Conservation (phyloP, 2,329 filamentous ascomycete genomes). For the Diaporthe vexans region DNA sequence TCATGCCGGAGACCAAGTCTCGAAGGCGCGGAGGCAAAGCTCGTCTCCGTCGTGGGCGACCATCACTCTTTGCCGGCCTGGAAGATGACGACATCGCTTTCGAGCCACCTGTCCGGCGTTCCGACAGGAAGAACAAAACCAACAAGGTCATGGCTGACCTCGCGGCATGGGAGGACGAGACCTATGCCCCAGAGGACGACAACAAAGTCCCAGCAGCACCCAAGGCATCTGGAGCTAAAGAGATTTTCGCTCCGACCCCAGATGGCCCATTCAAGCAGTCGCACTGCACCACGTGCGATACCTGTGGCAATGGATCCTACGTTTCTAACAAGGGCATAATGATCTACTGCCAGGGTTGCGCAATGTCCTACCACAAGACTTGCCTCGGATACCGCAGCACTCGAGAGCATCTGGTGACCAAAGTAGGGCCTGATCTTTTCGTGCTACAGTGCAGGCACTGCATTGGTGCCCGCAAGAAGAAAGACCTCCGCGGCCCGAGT, state of each 20-base stretch:
- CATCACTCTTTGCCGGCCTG: conserved; percentile 52
- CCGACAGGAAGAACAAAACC: conserved; percentile 61
- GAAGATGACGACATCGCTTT: conserved; percentile 61
- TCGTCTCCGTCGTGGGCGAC: conserved; percentile 44
- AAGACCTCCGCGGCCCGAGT: conserved; percentile 78
- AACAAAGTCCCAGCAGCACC: conserved; percentile 60
- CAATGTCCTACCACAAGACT: conserved; percentile 82
- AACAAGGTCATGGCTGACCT: conserved; percentile 64
- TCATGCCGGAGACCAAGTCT: conserved; percentile 43
- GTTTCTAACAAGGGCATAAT: conserved; percentile 75
- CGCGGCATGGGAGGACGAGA: conserved; percentile 70
- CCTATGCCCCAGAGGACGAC: conserved; percentile 64
- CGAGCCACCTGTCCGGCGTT: conserved; percentile 62
- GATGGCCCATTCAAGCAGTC: conserved; percentile 77
- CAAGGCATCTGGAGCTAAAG: conserved; percentile 76
- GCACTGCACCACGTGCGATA: conserved; percentile 80
- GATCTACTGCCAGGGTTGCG: conserved; percentile 93
- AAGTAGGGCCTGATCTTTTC: conserved; percentile 81
- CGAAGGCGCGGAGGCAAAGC: conserved; percentile 33
- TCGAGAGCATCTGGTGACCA: conserved; percentile 92
- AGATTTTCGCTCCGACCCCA: conserved; percentile 76
- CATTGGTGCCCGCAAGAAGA: conserved; percentile 76
- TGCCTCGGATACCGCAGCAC: conserved; percentile 82
- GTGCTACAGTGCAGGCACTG: conserved; percentile 93
- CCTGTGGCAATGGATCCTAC: conserved; percentile 72